Conservation (phyloP, 208 protist genomes). For the Wallacemonas sp. region DNA sequence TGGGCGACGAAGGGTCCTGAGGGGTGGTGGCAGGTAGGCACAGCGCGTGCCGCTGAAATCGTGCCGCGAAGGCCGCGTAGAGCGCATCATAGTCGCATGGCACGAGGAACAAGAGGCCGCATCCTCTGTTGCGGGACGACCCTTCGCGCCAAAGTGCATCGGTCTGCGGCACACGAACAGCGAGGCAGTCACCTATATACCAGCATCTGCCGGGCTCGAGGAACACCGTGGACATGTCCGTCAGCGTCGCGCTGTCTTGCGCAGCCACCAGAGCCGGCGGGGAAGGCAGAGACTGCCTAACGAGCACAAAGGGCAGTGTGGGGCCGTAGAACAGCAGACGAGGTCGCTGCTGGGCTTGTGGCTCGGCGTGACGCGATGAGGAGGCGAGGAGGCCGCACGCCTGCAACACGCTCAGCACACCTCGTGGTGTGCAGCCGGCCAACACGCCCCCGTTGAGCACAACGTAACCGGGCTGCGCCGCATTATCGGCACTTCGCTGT, state of each 20-base stretch:
- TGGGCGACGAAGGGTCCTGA: too few species aligned
- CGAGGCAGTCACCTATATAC: constrained; percentile 4
- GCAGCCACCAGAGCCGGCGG: neutral
- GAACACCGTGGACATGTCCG: neutral
- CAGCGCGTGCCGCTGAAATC: constrained; percentile 22
- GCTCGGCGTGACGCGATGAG: neutral
- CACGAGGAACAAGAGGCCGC: constrained; percentile 25
- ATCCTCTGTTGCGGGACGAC: constrained; percentile 20
- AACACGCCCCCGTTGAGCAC: constrained; percentile 62
- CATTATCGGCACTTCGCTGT: neutral
- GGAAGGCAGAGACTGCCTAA: constrained; percentile 5
- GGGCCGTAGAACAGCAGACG: constrained; percentile 24
- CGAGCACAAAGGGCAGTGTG: constrained; percentile 32
- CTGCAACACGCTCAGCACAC: constrained; percentile 28
- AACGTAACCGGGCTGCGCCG: constrained; percentile 31
- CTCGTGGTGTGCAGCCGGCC: constrained; percentile 40
- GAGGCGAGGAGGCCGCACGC: constrained; percentile 15
- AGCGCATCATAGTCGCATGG: constrained; percentile 18
- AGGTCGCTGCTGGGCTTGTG: constrained; percentile 16
- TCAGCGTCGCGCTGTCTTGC: neutral
- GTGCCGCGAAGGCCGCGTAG: neutral
- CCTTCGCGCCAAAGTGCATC: constrained; percentile 23
- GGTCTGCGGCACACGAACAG: constrained; percentile 12
- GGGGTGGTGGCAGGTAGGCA: neutral
- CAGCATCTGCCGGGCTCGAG: constrained; percentile 4